A percentile compares a stretch with the other conserved stretches of the same genome.
Conservation (phyloP, 441 rosid genomes). For the Omphalea diandra region DNA sequence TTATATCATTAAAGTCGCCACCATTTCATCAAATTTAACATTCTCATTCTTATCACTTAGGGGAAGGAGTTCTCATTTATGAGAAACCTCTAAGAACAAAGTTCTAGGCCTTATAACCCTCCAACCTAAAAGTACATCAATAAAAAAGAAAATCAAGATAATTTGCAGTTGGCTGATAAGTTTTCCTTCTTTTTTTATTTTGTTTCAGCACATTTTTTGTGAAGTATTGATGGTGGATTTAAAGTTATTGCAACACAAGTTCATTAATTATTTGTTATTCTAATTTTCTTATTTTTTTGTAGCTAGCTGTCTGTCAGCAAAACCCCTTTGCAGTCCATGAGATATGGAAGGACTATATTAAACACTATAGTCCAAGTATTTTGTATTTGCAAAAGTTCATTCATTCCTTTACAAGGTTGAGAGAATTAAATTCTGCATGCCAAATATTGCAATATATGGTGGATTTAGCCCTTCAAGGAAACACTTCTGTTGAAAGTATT, state of each 20-base stretch:
- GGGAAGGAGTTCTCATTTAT: too few species aligned
- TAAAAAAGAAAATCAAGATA: constrained; percentile 6
- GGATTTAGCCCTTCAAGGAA: constrained; percentile 40
- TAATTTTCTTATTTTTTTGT: constrained; percentile 31
- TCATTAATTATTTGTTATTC: background rate
- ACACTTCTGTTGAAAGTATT: constrained; percentile 28
- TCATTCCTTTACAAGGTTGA: constrained; percentile 62
- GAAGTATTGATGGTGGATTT: constrained; percentile 7
- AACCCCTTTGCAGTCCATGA: constrained; percentile 50
- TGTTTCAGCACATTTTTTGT: constrained; percentile 4
- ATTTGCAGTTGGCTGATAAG: constrained; percentile 8
- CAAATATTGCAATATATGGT: constrained; percentile 78
- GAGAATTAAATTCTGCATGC: constrained; percentile 70
- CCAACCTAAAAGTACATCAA: background rate
- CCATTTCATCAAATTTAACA: too few species aligned
- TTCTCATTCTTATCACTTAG: too few species aligned
- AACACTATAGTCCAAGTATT: constrained; percentile 54
- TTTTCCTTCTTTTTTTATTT: constrained; percentile 1
- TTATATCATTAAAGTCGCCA: too few species aligned
- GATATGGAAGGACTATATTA: constrained; percentile 63
- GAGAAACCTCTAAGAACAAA: too few species aligned
- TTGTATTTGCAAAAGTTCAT: constrained; percentile 51
- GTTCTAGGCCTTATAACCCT: too few species aligned
- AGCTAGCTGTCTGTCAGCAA: constrained; percentile 73
- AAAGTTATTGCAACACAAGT: constrained; percentile 18